Conservation (phyloP, 352 stramenopile species). For the Phytophthora tubulina region DNA sequence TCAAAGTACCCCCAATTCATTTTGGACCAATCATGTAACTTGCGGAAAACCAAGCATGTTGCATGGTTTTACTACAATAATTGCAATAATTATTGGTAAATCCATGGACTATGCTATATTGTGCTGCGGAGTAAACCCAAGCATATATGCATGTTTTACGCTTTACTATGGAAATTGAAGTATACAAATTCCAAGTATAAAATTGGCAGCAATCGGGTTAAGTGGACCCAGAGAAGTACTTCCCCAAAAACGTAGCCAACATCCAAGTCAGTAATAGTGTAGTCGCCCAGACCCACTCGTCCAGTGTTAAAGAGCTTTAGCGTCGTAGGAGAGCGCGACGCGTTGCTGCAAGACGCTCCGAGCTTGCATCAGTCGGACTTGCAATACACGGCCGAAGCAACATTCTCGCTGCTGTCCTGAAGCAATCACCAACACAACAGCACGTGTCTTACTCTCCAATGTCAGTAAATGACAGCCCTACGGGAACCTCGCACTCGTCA, state of each 20-base stretch:
- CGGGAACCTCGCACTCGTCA: not conserved
- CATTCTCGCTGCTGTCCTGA: conserved; percentile 3
- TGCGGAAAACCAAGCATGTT: too few species aligned
- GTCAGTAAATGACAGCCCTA: not conserved
- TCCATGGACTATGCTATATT: too few species aligned
- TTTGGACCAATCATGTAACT: too few species aligned
- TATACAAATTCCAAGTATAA: too few species aligned
- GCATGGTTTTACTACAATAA: too few species aligned
- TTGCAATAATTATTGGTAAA: too few species aligned
- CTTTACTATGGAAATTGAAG: too few species aligned
- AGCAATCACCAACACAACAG: not conserved
- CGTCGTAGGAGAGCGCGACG: not conserved
- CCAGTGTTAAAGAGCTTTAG: conserved; percentile 5
- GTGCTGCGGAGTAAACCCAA: too few species aligned
- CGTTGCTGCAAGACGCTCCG: conserved; percentile 2
- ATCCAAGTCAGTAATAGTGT: conserved; percentile 7
- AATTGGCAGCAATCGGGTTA: too few species aligned
- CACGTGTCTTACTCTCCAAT: not conserved
- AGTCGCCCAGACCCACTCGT: not conserved
- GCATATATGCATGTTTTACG: too few species aligned
- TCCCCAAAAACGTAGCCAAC: conserved; percentile 5
- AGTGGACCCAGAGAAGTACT: too few species aligned
- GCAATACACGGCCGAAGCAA: not conserved
- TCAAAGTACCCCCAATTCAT: too few species aligned
- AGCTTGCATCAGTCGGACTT: not conserved